phyloP scores from a whole-genome alignment of 2,329 filamentous ascomycete species.

The Fusarium sulawesiense region DNA sequence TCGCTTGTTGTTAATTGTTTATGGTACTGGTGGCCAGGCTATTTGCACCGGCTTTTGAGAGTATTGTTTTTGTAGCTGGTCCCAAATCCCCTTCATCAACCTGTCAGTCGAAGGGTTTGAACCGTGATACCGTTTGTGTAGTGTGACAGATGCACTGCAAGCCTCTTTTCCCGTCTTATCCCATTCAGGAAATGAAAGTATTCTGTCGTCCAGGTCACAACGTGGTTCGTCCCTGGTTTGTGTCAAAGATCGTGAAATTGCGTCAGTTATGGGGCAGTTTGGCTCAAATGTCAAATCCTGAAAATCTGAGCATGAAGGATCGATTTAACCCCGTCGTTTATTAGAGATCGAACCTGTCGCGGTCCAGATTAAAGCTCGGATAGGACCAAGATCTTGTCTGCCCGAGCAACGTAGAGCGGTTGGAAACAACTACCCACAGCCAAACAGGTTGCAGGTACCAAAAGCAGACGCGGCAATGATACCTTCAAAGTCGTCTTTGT shows the following conservation, averaged over 20 bases:
- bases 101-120: slow-evolving; percentile 17
- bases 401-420: slow-evolving; percentile 21
- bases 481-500: slow-evolving; percentile 31
- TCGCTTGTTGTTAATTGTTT: slow-evolving; percentile 27
- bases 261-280: slow-evolving; percentile 36
- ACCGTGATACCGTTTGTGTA: slow-evolving; percentile 32
- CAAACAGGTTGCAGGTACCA: slow-evolving; percentile 29
- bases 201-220: slow-evolving; percentile 35
- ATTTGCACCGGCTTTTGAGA: neutral
- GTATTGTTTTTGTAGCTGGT: slow-evolving; percentile 1
- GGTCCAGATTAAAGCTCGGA: slow-evolving; percentile 25
- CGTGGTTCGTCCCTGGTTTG: slow-evolving; percentile 38
- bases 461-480: slow-evolving; percentile 34
- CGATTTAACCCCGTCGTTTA: slow-evolving; percentile 40
- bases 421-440: slow-evolving; percentile 14
- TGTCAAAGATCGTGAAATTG: slow-evolving; percentile 36
- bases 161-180: slow-evolving; percentile 36
- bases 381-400: slow-evolving; percentile 33
- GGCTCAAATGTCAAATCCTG: slow-evolving; percentile 31
- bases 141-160: slow-evolving; percentile 41
- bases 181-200: slow-evolving; percentile 39
- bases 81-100: slow-evolving; percentile 14
- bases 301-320: slow-evolving; percentile 29
- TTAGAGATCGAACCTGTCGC: slow-evolving; percentile 41
- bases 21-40: neutral